Conservation (phyloP, 140 eudicot species). For the Ambrosia hybrid region DNA sequence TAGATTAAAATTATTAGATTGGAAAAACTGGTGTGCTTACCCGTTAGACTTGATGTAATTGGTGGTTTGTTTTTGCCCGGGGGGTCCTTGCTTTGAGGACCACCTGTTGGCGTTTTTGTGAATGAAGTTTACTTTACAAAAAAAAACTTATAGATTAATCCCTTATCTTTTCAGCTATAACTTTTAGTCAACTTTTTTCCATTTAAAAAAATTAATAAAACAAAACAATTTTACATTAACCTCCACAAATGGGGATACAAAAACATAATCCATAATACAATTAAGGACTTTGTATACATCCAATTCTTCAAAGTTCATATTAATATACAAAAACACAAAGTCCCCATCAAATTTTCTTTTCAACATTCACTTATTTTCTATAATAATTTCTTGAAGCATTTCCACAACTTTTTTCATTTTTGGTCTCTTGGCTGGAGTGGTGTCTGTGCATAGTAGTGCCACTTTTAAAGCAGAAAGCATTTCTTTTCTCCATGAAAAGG, state of each 20-base stretch:
- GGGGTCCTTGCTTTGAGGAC: too few relatives aligned
- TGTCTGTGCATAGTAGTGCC: constrained; percentile 84
- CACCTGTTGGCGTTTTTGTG: too few relatives aligned
- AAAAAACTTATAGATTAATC: too few relatives aligned
- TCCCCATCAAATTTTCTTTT: constrained; percentile 17
- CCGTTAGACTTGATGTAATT: too few relatives aligned
- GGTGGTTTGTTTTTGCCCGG: too few relatives aligned
- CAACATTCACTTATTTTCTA: constrained; percentile 36
- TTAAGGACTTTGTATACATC: constrained; percentile 24
- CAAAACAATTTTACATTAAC: neutral
- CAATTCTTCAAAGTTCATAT: constrained; percentile 8
- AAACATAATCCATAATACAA: constrained; percentile 39
- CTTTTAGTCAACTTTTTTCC: too few relatives aligned
- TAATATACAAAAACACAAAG: too few relatives aligned
- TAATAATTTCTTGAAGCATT: constrained; percentile 73
- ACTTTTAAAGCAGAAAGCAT: constrained; percentile 86
- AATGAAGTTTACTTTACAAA: too few relatives aligned
- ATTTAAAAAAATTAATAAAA: too few relatives aligned
- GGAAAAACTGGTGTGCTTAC: too few relatives aligned
- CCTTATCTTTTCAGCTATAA: too few relatives aligned
- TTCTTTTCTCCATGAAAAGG: constrained; percentile 92
- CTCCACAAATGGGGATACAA: constrained; percentile 15
- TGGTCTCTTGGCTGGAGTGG: constrained; percentile 94
- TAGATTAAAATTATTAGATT: too few relatives aligned
- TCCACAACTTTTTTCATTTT: constrained; percentile 89